Base-by-base conservation (phyloP, 2,329 filamentous ascomycete species). In the Coniochaeta ligniaria region DNA sequence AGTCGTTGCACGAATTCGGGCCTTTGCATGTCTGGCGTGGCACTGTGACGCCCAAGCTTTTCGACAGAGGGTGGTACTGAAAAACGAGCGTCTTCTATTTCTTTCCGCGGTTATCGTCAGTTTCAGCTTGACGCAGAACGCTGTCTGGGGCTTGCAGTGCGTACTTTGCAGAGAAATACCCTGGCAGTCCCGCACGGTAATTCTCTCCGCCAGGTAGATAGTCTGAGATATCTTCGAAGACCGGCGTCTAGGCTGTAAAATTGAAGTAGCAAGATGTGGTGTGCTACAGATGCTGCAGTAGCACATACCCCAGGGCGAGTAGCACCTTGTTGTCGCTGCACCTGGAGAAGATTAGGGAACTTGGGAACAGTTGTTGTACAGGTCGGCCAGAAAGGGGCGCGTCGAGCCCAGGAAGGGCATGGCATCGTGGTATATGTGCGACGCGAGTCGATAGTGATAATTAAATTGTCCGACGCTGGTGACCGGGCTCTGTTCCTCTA, bases 391-490 rank as follows among this genome's bases (percentile, higher is more conserved):
- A 52, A 24, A 52, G 24, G 47, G 47, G 47, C 12, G 22, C 4
- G 12, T 17, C 24, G 47, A 52, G 26, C 22, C 47, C 54, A 28
- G 31, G 31, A 36, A 56, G 33, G 54, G 26, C 31, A 36, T 56
- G 54, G 54, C 8, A n/a, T 56, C 33, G 31, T 56, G 31, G 54
- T 24, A 56, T 35, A 22, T 8, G 56, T 58, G 38, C 4, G 22
- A 58, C 56, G 16, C 24, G 56, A 58, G 24, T 9, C 35, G 56
- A 31, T 57, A 58, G 35, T 58, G 56, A 31, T 41, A 43, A 58
- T 43, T 58, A 43, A 58, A 58, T 58, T 58, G 35, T 58, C 56
- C 56, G 56, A 58, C 56, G 38, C 56, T 58, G 54, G 54, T 57
- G 54, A 38, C 54, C 54, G 31, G 33, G n/a, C 54, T 38, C 33